Evolutionary conservation across 1,284 basidiomycete species (phyloP).

Genomic region (Heterobasidion occidentale): DNA sequence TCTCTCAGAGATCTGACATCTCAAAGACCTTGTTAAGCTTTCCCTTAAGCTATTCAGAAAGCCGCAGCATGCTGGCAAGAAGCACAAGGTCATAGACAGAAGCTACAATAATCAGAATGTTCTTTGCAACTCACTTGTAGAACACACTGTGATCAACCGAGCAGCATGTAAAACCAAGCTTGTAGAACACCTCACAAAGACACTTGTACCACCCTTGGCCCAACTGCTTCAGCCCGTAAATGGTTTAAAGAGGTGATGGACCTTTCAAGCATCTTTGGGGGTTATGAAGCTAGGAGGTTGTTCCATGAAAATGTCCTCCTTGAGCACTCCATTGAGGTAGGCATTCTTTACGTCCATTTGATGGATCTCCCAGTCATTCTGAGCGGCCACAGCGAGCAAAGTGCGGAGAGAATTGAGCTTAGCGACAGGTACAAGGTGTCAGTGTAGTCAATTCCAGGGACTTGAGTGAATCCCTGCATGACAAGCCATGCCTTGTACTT

Average conservation of each 20-base stretch:
- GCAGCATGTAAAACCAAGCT: slow-evolving; percentile 12
- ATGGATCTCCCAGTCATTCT: slow-evolving; percentile 23
- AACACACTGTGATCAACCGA: slow-evolving; percentile 15
- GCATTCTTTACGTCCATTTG: slow-evolving; percentile 34
- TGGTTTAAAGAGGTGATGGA: slow-evolving; percentile 12
- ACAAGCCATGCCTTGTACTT: no score
- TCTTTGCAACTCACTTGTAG: not conserved
- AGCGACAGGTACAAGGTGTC: no score
- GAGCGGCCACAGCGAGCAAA: slow-evolving; percentile 27
- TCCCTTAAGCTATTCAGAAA: slow-evolving; percentile 5
- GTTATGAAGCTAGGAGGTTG: slow-evolving; percentile 20
- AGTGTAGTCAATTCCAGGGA: no score
- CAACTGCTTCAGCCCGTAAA: slow-evolving; percentile 20
- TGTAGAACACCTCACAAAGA: slow-evolving; percentile 6
- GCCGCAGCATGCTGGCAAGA: not conserved
- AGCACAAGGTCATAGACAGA: slow-evolving; percentile 25
- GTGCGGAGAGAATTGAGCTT: no score
- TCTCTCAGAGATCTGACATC: slow-evolving; percentile 12
- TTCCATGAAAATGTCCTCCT: slow-evolving; percentile 22
- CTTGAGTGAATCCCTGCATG: no score
- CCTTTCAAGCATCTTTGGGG: slow-evolving; percentile 6
- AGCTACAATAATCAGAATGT: slow-evolving; percentile 15
- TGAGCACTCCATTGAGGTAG: slow-evolving; percentile 29
- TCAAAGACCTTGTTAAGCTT: slow-evolving; percentile 3
- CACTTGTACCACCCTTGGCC: slow-evolving; percentile 18